These are phyloP conservation scores for Parietaria judaica DNA, from an alignment of 306 rosid species.

Conservation along the genomic window DNA sequence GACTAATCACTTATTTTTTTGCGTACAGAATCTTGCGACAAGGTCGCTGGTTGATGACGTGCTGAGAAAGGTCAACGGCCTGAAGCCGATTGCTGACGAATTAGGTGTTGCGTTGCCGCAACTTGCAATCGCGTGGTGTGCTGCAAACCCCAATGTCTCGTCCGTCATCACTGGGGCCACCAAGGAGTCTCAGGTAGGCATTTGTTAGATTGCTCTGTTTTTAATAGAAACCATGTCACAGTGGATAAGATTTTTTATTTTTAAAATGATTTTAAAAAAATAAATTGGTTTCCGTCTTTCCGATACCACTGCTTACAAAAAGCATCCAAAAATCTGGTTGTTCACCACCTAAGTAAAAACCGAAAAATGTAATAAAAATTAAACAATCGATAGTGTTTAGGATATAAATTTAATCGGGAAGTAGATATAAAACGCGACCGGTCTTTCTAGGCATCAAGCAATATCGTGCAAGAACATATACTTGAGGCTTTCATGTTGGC, in stretches of 20 bases:
- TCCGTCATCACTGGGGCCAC: slow-evolving; percentile 96
- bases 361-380: no score
- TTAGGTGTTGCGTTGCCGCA: slow-evolving; percentile 80
- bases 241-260: no score
- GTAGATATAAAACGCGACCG: no score
- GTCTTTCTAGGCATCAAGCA: not conserved
- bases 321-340: no score
- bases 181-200: slow-evolving; percentile 92
- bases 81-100: slow-evolving; percentile 96
- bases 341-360: no score
- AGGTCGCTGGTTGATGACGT: slow-evolving; percentile 80
- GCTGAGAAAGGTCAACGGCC: slow-evolving; percentile 71
- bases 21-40: slow-evolving; percentile 71
- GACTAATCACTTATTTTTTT: not conserved
- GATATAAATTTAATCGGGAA: no score
- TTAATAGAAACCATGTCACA: no score
- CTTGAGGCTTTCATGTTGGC: not conserved
- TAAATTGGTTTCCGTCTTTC: no score
- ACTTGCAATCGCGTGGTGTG: slow-evolving; percentile 96
- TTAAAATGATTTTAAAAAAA: no score
- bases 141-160: slow-evolving; percentile 90
- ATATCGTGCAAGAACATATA: not conserved
- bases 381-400: no score
- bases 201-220: not conserved
- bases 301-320: no score